phyloP scores from a whole-genome alignment of 2,329 filamentous ascomycete genomes.

The Pseudocercospora macadamiae region DNA sequence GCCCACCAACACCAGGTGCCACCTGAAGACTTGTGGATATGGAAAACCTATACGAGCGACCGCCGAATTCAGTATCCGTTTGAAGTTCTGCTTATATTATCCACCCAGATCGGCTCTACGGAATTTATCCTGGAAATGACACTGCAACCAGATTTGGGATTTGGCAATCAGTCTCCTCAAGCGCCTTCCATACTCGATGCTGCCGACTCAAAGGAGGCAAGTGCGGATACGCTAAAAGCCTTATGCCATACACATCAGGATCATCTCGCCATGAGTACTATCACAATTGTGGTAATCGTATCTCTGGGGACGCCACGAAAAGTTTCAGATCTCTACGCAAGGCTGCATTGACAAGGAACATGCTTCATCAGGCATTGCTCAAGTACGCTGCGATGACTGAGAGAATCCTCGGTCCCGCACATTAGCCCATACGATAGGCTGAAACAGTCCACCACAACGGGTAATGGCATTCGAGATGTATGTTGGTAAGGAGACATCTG shows the following conservation, averaged over 20 bases:
- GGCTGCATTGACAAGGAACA: neutral
- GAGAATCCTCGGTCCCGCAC: neutral
- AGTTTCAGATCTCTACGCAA: neutral
- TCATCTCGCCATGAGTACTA: neutral
- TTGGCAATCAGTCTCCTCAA: no score
- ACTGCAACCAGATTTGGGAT: no score
- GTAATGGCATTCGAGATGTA: constrained; percentile 1
- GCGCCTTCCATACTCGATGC: no score
- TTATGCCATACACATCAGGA: neutral
- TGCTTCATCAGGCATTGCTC: neutral
- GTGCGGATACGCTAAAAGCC: no score
- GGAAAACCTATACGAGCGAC: no score
- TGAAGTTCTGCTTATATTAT: neutral
- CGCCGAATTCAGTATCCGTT: neutral
- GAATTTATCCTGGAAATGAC: no score
- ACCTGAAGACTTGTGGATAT: no score
- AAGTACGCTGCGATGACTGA: neutral
- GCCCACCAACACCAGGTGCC: no score
- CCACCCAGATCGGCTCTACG: neutral
- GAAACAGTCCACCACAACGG: neutral
- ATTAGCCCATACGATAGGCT: neutral
- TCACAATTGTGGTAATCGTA: neutral
- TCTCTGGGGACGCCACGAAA: neutral
- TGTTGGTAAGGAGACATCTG: neutral
- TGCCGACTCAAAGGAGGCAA: no score